Evolutionary conservation across 2,329 filamentous ascomycete genomes (phyloP).

Genomic region (Fusarium bulbicola): DNA sequence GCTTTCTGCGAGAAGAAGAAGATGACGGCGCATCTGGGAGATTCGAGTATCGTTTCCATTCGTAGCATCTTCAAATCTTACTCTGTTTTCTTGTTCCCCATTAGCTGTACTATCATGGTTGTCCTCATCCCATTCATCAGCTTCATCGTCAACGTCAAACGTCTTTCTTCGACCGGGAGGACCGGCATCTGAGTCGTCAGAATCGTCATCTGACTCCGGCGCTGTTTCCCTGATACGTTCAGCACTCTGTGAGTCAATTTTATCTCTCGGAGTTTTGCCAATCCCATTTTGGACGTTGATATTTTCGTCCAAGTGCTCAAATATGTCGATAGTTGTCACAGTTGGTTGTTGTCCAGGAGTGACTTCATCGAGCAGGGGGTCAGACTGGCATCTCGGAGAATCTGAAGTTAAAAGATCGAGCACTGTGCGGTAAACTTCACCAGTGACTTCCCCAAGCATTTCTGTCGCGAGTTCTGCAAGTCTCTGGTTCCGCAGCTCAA

Average conservation of each 20-base stretch:
- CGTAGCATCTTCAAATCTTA: constrained; percentile 62
- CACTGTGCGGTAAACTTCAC: constrained; percentile 79
- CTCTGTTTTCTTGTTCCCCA: constrained; percentile 52
- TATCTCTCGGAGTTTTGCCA: constrained; percentile 61
- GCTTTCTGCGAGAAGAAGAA: constrained; percentile 77
- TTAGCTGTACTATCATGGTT: constrained; percentile 45
- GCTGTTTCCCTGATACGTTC: constrained; percentile 58
- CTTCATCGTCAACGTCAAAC: constrained; percentile 45
- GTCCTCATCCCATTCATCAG: constrained; percentile 46
- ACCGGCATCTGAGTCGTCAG: constrained; percentile 48
- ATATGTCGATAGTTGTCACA: constrained; percentile 66
- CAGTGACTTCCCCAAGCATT: constrained; percentile 76
- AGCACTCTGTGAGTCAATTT: constrained; percentile 56
- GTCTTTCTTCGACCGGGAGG: constrained; percentile 31
- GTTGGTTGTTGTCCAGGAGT: constrained; percentile 43
- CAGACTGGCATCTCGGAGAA: constrained; percentile 71
- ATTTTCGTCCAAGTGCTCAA: constrained; percentile 60
- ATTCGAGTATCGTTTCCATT: constrained; percentile 57
- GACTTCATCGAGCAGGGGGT: constrained; percentile 54
- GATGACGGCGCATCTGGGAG: constrained; percentile 74
- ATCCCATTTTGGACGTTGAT: constrained; percentile 66
- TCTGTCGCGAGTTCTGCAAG: constrained; percentile 78
- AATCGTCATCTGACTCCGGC: constrained; percentile 48
- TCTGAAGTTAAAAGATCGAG: constrained; percentile 76
- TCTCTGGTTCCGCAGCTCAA: constrained; percentile 81